Evolutionary conservation across 2,329 filamentous ascomycete species (phyloP).

Genomic region (Bertia moriformis): DNA sequence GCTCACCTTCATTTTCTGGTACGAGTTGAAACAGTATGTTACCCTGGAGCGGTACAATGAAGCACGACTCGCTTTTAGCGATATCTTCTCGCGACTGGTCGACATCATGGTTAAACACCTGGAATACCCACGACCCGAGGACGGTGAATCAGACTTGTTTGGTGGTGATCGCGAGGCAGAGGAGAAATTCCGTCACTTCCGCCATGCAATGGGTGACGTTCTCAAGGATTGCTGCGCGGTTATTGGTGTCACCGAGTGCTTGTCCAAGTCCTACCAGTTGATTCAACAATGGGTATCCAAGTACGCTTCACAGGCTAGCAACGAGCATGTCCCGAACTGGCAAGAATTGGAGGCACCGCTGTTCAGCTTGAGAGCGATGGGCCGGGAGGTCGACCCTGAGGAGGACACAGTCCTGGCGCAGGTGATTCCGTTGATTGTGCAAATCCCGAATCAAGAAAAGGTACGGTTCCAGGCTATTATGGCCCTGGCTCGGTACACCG

Average conservation of each 20-base stretch:
- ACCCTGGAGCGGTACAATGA: slow-evolving; percentile 80
- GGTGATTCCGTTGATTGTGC: slow-evolving; percentile 82
- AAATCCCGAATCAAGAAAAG: slow-evolving; percentile 92
- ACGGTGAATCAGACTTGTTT: slow-evolving; percentile 68
- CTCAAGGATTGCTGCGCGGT: slow-evolving; percentile 95
- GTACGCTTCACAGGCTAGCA: slow-evolving; percentile 62
- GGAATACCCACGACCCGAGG: slow-evolving; percentile 68
- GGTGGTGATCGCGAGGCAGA: slow-evolving; percentile 91
- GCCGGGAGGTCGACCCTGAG: slow-evolving; percentile 82
- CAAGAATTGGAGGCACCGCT: slow-evolving; percentile 89
- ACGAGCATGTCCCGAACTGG: slow-evolving; percentile 76
- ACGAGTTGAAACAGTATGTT: slow-evolving; percentile 91
- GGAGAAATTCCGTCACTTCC: slow-evolving; percentile 91
- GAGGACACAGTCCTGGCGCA: slow-evolving; percentile 78
- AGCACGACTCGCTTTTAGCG: slow-evolving; percentile 61
- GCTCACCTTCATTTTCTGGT: slow-evolving; percentile 95
- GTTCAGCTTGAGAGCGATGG: slow-evolving; percentile 90
- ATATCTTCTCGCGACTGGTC: slow-evolving; percentile 77
- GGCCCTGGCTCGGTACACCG: slow-evolving; percentile 89
- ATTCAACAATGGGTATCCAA: slow-evolving; percentile 81
- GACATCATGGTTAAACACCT: slow-evolving; percentile 86
- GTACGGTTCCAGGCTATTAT: slow-evolving; percentile 97
- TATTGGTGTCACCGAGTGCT: slow-evolving; percentile 79
- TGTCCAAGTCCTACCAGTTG: slow-evolving; percentile 72
- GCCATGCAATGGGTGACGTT: slow-evolving; percentile 94